Evolutionary conservation across 2,329 filamentous ascomycete species (phyloP).

Genomic region (Ascochyta pisi): DNA sequence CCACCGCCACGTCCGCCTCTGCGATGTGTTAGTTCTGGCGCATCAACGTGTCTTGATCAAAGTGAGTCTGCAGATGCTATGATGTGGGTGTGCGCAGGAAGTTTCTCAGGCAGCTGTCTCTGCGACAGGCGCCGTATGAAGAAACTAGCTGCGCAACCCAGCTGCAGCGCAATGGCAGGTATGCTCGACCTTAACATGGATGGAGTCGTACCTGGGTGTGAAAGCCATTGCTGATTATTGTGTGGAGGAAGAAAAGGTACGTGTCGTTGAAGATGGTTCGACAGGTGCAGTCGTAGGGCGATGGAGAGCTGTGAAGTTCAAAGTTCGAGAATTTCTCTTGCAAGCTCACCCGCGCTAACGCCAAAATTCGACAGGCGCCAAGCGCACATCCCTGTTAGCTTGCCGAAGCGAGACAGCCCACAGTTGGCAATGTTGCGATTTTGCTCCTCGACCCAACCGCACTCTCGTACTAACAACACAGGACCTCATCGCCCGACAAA

Average conservation of each 20-base stretch:
- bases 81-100: constrained; percentile 5
- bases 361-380: constrained; percentile 7
- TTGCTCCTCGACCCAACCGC: constrained; percentile 31
- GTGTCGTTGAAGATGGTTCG: constrained; percentile 1
- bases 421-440: constrained; percentile 30
- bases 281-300: constrained; percentile 3
- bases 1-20: constrained; percentile 48
- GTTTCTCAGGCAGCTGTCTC: constrained; percentile 4
- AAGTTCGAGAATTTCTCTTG: constrained; percentile 20
- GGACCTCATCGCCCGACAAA: constrained; percentile 48
- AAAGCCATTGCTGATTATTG: constrained; percentile 35
- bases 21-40: constrained; percentile 15
- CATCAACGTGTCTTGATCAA: constrained; percentile 1
- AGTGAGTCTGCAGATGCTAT: constrained; percentile 12
- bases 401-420: constrained; percentile 19
- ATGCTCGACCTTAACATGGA: constrained; percentile 20
- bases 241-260: constrained; percentile 1
- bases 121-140: constrained; percentile 2
- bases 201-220: constrained; percentile 37
- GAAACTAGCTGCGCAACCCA: constrained; percentile 12
- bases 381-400: constrained; percentile 8
- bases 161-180: constrained; percentile 23
- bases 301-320: constrained; percentile 8
- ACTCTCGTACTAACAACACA: constrained; percentile 42
- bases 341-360: constrained; percentile 19